Evolutionary conservation across 306 rosid species (phyloP).

Genomic region (Psophocarpus tetragonolobus): DNA sequence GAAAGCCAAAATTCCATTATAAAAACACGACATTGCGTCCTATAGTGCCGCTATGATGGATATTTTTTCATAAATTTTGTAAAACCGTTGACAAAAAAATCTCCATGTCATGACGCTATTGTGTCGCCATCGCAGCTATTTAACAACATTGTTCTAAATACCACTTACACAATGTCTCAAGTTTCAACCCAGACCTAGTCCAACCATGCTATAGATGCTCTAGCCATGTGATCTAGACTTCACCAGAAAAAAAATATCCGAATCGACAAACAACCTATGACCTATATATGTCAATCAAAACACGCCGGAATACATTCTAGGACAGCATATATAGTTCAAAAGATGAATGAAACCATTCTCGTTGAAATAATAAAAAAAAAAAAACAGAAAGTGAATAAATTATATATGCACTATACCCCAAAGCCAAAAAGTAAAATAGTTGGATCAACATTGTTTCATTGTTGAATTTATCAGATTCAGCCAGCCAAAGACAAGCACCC

Average conservation of each 20-base stretch:
- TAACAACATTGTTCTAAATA: no score
- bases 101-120: no score
- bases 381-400: background rate
- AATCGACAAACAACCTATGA: background rate
- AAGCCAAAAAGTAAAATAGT: background rate
- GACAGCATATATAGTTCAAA: background rate
- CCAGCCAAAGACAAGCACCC: background rate
- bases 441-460: background rate
- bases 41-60: no score
- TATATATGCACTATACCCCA: background rate
- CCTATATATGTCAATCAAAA: background rate
- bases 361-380: background rate
- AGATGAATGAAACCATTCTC: background rate
- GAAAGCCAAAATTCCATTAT: no score
- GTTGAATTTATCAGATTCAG: background rate
- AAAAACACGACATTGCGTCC: no score
- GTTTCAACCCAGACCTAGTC: background rate
- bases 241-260: background rate
- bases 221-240: background rate
- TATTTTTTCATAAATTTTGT: no score
- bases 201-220: background rate
- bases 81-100: no score
- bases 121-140: no score
- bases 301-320: background rate
- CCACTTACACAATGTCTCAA: background rate